Percentiles rank a stretch among this genome's conserved stretches.
Conservation (phyloP, 202 grass and related monocot genomes). For the Eragrostis tef region DNA sequence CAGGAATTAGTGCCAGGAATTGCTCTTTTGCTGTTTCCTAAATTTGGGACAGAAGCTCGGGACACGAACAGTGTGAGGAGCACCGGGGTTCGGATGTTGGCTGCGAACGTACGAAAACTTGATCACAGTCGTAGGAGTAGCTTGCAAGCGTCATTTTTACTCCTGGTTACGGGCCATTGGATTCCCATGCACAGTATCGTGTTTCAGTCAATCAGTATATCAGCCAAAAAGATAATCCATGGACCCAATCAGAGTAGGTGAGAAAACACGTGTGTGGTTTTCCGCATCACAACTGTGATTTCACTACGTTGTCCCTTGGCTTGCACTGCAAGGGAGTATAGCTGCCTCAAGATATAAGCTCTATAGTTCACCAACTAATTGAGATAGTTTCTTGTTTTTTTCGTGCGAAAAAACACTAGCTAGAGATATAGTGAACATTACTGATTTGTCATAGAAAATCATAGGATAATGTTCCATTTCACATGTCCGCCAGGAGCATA, state of each 20-base stretch:
- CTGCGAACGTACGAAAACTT: constrained; percentile 34
- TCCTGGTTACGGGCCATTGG: not conserved
- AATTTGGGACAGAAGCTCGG: not conserved
- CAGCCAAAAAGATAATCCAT: not conserved
- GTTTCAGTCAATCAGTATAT: not conserved
- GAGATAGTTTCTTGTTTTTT: not conserved
- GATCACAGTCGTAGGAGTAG: not conserved
- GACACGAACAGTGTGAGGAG: not conserved
- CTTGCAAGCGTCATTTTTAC: constrained; percentile 30
- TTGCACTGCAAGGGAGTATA: constrained; percentile 43
- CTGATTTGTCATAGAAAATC: not conserved
- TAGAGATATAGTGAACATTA: not conserved
- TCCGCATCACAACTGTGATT: constrained; percentile 31
- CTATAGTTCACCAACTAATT: not conserved
- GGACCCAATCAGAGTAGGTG: not conserved
- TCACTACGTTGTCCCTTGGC: constrained; percentile 21
- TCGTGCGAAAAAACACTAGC: too few relatives aligned
- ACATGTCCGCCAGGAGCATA: not conserved
- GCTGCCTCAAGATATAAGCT: too few relatives aligned
- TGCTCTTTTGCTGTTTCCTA: not conserved
- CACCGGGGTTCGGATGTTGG: not conserved
- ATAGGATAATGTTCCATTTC: constrained; percentile 18
- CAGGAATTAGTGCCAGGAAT: constrained; percentile 26
- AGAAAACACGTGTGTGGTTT: constrained; percentile 46
- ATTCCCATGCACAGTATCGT: not conserved